These are phyloP conservation scores for Nicotiana attenuata DNA, from an alignment of 257 asterid genomes.

Conservation along the genomic window DNA sequence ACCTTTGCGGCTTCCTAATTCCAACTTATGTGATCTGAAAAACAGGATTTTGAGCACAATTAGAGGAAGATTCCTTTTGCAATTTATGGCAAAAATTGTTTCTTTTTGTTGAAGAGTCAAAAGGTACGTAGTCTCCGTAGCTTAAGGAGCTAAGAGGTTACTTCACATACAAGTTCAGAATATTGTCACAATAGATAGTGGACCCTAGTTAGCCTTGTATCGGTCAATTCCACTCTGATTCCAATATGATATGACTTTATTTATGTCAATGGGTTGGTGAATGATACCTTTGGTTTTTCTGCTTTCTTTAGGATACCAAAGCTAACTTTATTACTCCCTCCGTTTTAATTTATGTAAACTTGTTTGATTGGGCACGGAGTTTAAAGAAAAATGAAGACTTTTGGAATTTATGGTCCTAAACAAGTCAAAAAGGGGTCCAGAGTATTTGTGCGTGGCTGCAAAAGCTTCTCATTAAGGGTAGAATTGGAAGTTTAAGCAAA, in stretches of 20 bases:
- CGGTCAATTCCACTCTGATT: not conserved
- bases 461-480: too few relatives aligned
- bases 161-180: not conserved
- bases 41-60: not conserved
- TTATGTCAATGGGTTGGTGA: conserved; percentile 32
- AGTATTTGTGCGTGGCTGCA: too few relatives aligned
- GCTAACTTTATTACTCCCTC: too few relatives aligned
- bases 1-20: conserved; percentile 3
- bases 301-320: conserved; percentile 1
- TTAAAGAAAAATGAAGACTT: too few relatives aligned
- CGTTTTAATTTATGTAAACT: too few relatives aligned
- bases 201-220: not conserved
- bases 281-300: conserved; percentile 23
- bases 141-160: not conserved
- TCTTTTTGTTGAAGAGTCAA: not conserved
- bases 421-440: too few relatives aligned
- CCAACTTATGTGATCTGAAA: not conserved
- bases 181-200: not conserved
- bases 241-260: not conserved
- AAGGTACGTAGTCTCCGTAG: not conserved
- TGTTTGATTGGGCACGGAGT: too few relatives aligned
- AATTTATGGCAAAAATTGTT: not conserved
- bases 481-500: too few relatives aligned
- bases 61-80: not conserved
- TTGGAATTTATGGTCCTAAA: too few relatives aligned